Percentiles rank a stretch among this genome's conserved stretches.
These are phyloP conservation scores for Crithidia expoeki DNA, from an alignment of 208 protist species.

Conservation along the genomic window DNA sequence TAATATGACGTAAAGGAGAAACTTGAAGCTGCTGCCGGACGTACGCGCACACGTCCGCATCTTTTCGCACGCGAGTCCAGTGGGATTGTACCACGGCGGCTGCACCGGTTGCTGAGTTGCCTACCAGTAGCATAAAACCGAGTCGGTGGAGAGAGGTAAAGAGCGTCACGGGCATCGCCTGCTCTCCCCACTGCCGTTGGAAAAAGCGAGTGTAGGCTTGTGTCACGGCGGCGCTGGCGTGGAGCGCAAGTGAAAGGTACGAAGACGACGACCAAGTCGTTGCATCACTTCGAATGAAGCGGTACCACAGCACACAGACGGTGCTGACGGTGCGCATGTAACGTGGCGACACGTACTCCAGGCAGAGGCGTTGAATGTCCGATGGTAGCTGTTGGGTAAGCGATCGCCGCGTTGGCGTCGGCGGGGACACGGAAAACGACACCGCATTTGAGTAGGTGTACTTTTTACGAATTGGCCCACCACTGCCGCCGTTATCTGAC, in stretches of 20 bases:
- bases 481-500: too few species aligned
- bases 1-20: neutral
- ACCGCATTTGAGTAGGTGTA: too few species aligned
- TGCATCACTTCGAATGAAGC: constrained; percentile 13
- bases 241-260: constrained; percentile 23
- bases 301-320: constrained; percentile 42
- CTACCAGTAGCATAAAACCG: neutral
- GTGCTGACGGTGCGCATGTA: constrained; percentile 25
- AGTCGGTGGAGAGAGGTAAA: constrained; percentile 44
- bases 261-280: neutral
- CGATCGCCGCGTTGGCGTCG: neutral
- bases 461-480: too few species aligned
- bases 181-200: constrained; percentile 46
- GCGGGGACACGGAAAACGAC: too few species aligned
- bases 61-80: constrained; percentile 8
- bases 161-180: constrained; percentile 33
- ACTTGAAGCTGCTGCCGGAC: neutral
- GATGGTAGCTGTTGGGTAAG: constrained; percentile 17
- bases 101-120: neutral
- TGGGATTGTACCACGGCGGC: constrained; percentile 10
- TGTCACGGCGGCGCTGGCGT: constrained; percentile 35
- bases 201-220: constrained; percentile 46
- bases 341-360: constrained; percentile 41
- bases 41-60: neutral
- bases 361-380: constrained; percentile 37